phyloP scores from a whole-genome alignment of 1,284 basidiomycete species.

The Tilletia indica region DNA sequence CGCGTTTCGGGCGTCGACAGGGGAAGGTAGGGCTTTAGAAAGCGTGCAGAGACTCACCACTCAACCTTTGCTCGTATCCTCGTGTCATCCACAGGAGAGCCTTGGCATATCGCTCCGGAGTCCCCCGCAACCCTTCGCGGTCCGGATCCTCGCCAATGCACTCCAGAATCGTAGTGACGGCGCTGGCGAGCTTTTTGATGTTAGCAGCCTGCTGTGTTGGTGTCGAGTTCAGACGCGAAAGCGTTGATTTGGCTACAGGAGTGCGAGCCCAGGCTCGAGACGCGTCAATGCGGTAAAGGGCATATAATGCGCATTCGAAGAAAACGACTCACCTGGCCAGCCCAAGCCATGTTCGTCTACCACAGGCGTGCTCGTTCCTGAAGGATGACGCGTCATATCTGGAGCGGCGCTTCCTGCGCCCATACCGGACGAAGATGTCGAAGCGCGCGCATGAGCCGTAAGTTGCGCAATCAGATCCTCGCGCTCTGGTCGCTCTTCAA shows the following conservation, averaged over 20 bases:
- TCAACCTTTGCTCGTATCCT: slow-evolving; percentile 91
- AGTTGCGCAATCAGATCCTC: slow-evolving; percentile 14
- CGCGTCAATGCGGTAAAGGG: not conserved
- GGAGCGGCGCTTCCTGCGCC: not conserved
- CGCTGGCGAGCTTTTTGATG: slow-evolving; percentile 69
- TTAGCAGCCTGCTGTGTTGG: slow-evolving; percentile 42
- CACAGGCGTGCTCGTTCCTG: slow-evolving; percentile 36
- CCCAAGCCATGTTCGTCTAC: slow-evolving; percentile 53
- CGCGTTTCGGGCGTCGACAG: no score
- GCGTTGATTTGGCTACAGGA: slow-evolving; percentile 38
- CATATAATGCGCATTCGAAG: slow-evolving; percentile 17
- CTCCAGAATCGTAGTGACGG: slow-evolving; percentile 88
- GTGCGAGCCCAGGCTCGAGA: no score
- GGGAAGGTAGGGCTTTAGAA: no score
- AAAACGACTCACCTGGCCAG: slow-evolving; percentile 37
- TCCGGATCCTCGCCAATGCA: slow-evolving; percentile 98
- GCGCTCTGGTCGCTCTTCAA: not conserved
- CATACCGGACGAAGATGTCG: slow-evolving; percentile 8
- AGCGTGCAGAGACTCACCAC: slow-evolving; percentile 62
- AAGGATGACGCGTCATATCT: slow-evolving; percentile 15
- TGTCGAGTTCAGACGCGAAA: slow-evolving; percentile 45
- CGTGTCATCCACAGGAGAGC: slow-evolving; percentile 99
- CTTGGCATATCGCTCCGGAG: slow-evolving; percentile 93
- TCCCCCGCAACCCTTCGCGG: slow-evolving; percentile 82
- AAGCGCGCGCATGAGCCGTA: slow-evolving; percentile 8